Percentiles rank a stretch among this genome's conserved stretches.
Evolutionary conservation across 139 green algal species (phyloP).

Genomic region (Chlamydomonas sp.): DNA sequence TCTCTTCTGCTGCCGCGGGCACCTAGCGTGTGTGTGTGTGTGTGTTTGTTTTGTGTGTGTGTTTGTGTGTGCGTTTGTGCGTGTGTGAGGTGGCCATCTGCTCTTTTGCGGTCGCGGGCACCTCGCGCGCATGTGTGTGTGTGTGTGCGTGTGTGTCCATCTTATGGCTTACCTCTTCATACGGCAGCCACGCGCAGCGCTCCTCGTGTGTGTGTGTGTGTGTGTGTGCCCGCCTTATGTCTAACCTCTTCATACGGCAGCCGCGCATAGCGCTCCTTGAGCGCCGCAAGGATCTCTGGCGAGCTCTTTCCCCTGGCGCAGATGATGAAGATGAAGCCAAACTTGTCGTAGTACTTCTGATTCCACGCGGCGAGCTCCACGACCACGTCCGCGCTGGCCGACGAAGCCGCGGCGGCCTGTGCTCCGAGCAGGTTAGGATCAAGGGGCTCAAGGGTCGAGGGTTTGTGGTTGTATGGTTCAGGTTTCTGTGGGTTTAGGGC

Average conservation of each 20-base stretch:
- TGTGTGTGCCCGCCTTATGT: no score
- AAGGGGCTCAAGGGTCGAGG: background rate
- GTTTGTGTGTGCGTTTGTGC: no score
- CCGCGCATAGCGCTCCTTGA: conserved; percentile 39
- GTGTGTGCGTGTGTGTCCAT: no score
- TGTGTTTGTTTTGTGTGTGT: no score
- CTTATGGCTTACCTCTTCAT: no score
- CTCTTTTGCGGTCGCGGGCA: no score
- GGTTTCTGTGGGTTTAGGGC: background rate
- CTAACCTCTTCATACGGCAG: conserved; percentile 58
- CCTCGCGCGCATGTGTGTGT: no score
- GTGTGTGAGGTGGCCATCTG: no score
- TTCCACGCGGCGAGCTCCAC: conserved; percentile 51
- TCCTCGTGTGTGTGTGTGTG: no score
- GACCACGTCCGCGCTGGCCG: conserved; percentile 14
- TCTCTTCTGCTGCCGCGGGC: no score
- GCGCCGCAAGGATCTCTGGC: conserved; percentile 50
- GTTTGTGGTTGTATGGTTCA: background rate
- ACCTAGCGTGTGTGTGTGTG: no score
- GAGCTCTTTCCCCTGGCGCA: conserved; percentile 60
- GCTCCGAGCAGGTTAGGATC: background rate
- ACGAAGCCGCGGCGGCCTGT: conserved; percentile 12
- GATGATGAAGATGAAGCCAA: conserved; percentile 92
- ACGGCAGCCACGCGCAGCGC: no score
- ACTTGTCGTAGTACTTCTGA: conserved; percentile 68